These are phyloP conservation scores for Trichoderma sp. DNA, from an alignment of 2,329 filamentous ascomycete species.

Conservation along the genomic window DNA sequence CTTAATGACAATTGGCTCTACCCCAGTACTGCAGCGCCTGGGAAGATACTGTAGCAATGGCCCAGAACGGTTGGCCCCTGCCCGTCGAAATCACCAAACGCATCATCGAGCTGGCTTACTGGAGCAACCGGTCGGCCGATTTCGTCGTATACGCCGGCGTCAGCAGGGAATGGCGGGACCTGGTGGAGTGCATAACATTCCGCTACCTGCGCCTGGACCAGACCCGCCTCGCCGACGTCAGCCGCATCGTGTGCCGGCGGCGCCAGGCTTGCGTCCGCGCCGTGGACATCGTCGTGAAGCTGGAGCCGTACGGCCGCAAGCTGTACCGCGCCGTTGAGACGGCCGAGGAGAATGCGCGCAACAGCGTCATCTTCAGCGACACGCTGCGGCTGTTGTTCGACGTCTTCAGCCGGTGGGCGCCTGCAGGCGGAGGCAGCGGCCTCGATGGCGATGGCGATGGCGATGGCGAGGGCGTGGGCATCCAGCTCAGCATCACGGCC, in stretches of 20 bases:
- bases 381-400: neutral
- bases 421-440: neutral
- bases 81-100: neutral
- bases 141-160: no score
- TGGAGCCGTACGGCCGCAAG: neutral
- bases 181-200: neutral
- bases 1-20: neutral
- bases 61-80: neutral
- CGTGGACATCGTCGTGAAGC: neutral
- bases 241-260: neutral
- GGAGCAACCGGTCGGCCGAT: no score
- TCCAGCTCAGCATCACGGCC: neutral
- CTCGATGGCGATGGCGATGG: neutral
- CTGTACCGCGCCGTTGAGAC: neutral
- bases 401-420: neutral
- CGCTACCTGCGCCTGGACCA: neutral
- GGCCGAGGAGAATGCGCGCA: neutral
- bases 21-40: neutral
- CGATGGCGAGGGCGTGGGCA: neutral
- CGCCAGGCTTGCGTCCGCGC: neutral
- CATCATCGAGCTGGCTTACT: neutral
- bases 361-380: neutral
- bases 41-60: neutral
- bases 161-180: neutral
- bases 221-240: neutral